Base-by-base conservation (phyloP, 2,329 filamentous ascomycete genomes). In the Penicillium sp. region DNA sequence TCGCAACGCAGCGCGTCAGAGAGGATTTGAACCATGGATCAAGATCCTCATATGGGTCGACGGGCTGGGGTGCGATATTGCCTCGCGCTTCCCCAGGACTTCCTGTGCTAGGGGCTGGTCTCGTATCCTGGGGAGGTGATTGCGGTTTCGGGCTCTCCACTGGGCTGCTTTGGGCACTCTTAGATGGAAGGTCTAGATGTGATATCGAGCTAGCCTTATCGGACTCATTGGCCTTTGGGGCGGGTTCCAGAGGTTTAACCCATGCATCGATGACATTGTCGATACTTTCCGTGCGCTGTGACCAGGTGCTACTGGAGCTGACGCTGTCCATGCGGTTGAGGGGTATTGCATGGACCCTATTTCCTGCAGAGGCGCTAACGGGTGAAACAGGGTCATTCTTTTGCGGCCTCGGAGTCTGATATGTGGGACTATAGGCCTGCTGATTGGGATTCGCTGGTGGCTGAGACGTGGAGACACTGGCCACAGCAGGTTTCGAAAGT, bases 21-120 rank as follows among this genome's bases (percentile, higher is more conserved):
- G 82, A 84, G 2, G 81, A 80, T 60, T 77, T 80, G 59, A 79
- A 84, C 79, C 82, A 84, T 2, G 81, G 78, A 56, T 83, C 80
- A n/a, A 85, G 71, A 59, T 82, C 81, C 23, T 74, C 76, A 55
- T 79, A 79, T 5, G 79, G 79, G 59, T 83, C 77, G 22, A 49
- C 73, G 54, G 52, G 40, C 37, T 64, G 68, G 15, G 59, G 46
- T 26, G 58, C 48, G 14, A 29, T 35, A 22, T 42, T 46, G 40
- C 23, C 35, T 50, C 60, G 56, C 26, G n/a, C 50, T 45, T 58
- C 60, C 29, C 44, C 54, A 7, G 59, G 52, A n/a, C 44, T 42
- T 26, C 51, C 53, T 27, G 26, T 27, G 37, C 53, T 58, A 15
- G 61, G 23, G 20, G 47, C 50, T 18, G 53, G 33, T 18, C 20